phyloP scores from a whole-genome alignment of 768 basidiomycete species.

The Suillus alpinus region DNA sequence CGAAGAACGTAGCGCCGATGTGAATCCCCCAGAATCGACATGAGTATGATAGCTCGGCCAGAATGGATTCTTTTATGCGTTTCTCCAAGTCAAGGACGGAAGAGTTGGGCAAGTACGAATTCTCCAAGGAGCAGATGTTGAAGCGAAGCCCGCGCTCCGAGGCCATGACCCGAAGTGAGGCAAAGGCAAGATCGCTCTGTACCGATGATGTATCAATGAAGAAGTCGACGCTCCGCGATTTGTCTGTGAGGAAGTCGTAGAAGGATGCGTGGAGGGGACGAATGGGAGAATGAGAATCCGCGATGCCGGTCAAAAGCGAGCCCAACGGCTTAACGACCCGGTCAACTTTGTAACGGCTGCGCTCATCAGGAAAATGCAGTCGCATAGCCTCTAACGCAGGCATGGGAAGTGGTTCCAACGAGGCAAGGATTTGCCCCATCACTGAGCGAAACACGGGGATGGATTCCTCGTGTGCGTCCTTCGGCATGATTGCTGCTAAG shows the following conservation, averaged over 20 bases:
- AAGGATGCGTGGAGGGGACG: constrained; percentile 25
- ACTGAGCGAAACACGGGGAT: constrained; percentile 1
- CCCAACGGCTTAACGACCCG: not conserved
- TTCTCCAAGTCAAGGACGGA: constrained; percentile 14
- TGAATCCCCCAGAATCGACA: constrained; percentile 33
- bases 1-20: constrained; percentile 9
- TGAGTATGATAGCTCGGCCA: constrained; percentile 26
- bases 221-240: constrained; percentile 12
- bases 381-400: not conserved
- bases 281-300: constrained; percentile 4
- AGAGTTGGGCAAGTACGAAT: constrained; percentile 24
- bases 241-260: constrained; percentile 21
- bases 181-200: constrained; percentile 8
- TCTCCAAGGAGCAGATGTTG: constrained; percentile 12
- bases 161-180: constrained; percentile 25
- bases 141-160: constrained; percentile 15
- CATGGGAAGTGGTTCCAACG: constrained; percentile 3
- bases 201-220: constrained; percentile 4
- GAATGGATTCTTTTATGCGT: constrained; percentile 18
- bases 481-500: not conserved
- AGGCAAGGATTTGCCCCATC: not conserved
- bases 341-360: not conserved
- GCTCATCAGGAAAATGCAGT: not conserved
- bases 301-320: constrained; percentile 1
- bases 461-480: not conserved